Base-by-base conservation (phyloP, 129 eudicot species). In the Deinandra increscens region DNA sequence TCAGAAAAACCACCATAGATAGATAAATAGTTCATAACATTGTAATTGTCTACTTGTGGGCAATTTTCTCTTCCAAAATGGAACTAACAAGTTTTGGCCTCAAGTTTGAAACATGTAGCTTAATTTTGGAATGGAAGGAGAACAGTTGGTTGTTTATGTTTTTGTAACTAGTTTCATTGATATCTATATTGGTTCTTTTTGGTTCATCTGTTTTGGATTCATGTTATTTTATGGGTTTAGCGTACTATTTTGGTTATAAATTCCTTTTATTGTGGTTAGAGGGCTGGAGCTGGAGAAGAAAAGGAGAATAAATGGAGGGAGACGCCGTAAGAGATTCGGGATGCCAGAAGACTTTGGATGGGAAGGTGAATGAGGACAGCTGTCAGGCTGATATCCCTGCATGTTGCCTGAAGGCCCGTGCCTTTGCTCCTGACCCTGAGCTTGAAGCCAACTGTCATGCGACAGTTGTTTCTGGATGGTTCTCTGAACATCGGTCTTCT, bases 401-500 rank as follows among this genome's bases (percentile, higher is more conserved):
- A 48, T 93, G 98, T 76, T 89, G 98, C 78, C 72, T 87, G 75
- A 93, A 93, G 48, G 98, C 98, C 11, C 80, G 56, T 72, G 81
- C 81, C 11, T 76, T 12, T 15, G 81, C 82, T 43, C 79, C 81
- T 18, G 84, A 74, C 54, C 95, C 95, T 53, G 96, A 83, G 65
- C 80, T 81, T 60, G 92, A 83, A 67, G 92, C 91, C 61, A 84
- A 79, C 49, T 86, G 98, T 73, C 98, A 92, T 77, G 73, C 96
- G 4, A 93, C 96, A 0, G 97, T 89, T 81, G 95, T 93, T 78
- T 87, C 98, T 20, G 98, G 98, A 73, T 93, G 98, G 98, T 89
- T 93, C 78, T 89, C 98, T 26, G 80, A 86, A 71, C 75, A 51
- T 9, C 84, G 42, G 50, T 75, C 83, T 48, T 69, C 79, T 67